These are phyloP conservation scores for Angomonas deanei DNA, from an alignment of 208 protist genomes.

Conservation along the genomic window DNA sequence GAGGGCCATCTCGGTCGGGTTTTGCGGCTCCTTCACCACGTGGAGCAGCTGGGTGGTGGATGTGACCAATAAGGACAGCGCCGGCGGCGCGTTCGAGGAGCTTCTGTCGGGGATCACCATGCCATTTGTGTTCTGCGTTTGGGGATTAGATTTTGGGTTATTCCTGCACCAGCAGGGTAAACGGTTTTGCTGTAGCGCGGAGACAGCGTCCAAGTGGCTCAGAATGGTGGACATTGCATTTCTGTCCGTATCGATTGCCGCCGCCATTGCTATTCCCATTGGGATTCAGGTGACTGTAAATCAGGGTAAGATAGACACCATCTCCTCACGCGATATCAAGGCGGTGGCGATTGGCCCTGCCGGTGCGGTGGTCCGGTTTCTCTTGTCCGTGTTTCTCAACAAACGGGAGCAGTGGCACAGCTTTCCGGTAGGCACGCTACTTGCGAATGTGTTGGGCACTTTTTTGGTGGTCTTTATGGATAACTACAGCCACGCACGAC, in stretches of 20 bases:
- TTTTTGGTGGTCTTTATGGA: constrained; percentile 27
- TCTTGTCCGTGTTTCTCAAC: constrained; percentile 37
- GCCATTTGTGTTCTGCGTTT: constrained; percentile 44
- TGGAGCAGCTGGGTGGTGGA: constrained; percentile 55
- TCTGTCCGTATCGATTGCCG: constrained; percentile 17
- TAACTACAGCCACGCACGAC: constrained; percentile 13
- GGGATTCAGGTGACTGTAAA: constrained; percentile 32
- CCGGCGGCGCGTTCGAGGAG: constrained; percentile 28
- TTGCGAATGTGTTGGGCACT: constrained; percentile 29
- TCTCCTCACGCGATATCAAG: constrained; percentile 21
- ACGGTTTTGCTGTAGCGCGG: background rate
- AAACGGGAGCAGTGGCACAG: constrained; percentile 15
- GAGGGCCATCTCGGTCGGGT: constrained; percentile 37
- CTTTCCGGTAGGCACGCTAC: constrained; percentile 50
- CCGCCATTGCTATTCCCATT: constrained; percentile 28
- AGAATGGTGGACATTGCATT: constrained; percentile 18
- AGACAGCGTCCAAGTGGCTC: background rate
- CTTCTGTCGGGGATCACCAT: constrained; percentile 45
- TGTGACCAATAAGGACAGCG: constrained; percentile 20
- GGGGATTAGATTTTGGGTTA: constrained; percentile 24
- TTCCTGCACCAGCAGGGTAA: constrained; percentile 10
- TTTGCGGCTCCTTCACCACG: constrained; percentile 55
- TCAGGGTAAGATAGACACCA: constrained; percentile 7
- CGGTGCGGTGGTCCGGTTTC: constrained; percentile 38
- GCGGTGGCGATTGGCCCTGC: constrained; percentile 32